A percentile compares a stretch with the other conserved stretches of the same genome.
phyloP scores from a whole-genome alignment of 2,329 filamentous ascomycete genomes.

The Niveomyces coronatus region DNA sequence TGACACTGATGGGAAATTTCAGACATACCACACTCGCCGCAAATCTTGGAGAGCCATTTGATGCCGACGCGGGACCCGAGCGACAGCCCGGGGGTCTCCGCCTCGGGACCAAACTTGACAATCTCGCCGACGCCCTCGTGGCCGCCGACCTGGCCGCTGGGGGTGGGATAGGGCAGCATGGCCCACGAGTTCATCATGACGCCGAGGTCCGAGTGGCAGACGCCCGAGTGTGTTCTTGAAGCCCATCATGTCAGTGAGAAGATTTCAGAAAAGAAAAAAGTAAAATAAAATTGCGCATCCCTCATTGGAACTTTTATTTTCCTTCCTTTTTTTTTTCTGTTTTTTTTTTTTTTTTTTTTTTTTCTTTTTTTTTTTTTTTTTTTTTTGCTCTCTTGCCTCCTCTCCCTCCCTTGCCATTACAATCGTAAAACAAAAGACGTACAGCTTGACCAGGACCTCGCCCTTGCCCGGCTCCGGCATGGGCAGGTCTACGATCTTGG shows the following conservation, averaged over 20 bases:
- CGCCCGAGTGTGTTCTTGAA: slow-evolving; percentile 15
- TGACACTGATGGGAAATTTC: background rate
- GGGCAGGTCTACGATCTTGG: slow-evolving; percentile 16
- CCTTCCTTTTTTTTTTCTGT: too few relatives aligned
- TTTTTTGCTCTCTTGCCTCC: too few relatives aligned
- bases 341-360: too few relatives aligned
- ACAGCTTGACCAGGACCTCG: slow-evolving; percentile 17
- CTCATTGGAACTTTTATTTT: too few relatives aligned
- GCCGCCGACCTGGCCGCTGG: slow-evolving; percentile 38
- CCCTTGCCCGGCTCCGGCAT: slow-evolving; percentile 16
- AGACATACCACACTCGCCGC: slow-evolving; percentile 33
- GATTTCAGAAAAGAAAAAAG: too few relatives aligned
- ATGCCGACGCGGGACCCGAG: slow-evolving; percentile 60
- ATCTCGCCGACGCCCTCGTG: slow-evolving; percentile 59
- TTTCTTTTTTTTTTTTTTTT: too few relatives aligned
- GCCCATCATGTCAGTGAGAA: background rate
- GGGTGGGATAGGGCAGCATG: slow-evolving; percentile 6
- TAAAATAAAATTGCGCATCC: too few relatives aligned
- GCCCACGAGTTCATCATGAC: slow-evolving; percentile 11
- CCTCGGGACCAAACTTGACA: slow-evolving; percentile 53
- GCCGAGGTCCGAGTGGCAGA: slow-evolving; percentile 18
- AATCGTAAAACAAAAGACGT: background rate
- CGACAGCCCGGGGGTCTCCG: slow-evolving; percentile 45
- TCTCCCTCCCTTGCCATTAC: too few relatives aligned
- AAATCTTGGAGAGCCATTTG: slow-evolving; percentile 54